Conservation (phyloP, 1,284 basidiomycete species). For the Salmacisia buchloeana region DNA sequence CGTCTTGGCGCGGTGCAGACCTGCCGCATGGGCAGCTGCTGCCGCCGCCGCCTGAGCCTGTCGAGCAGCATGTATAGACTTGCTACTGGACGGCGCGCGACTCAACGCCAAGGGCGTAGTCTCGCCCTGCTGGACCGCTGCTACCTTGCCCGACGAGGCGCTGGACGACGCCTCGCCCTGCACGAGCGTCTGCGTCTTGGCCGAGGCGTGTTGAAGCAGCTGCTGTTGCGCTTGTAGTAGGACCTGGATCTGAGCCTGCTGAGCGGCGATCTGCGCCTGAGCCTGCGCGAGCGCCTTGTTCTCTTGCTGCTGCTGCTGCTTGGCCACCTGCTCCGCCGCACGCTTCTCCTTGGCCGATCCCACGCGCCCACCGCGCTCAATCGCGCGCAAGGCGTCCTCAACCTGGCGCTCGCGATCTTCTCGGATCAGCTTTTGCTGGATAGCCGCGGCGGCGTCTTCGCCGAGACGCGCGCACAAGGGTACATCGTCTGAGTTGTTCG, state of each 20-base stretch:
- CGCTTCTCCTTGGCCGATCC: background rate
- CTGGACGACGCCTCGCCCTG: slow-evolving; percentile 23
- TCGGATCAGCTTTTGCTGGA: background rate
- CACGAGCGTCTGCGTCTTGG: slow-evolving; percentile 8
- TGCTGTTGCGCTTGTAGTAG: slow-evolving; percentile 14
- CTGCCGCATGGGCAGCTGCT: slow-evolving; percentile 22
- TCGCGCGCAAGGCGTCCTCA: background rate
- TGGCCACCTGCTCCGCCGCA: background rate
- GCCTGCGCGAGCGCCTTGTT: background rate
- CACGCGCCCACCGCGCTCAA: background rate
- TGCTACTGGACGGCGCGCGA: slow-evolving; percentile 21
- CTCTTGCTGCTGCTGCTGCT: background rate
- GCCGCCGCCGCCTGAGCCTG: slow-evolving; percentile 27
- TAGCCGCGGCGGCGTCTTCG: background rate
- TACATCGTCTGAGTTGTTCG: background rate
- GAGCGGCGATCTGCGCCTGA: background rate
- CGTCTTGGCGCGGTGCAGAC: slow-evolving; percentile 20
- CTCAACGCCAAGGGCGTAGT: slow-evolving; percentile 27
- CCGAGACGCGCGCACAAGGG: background rate
- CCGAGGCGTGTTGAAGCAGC: slow-evolving; percentile 14
- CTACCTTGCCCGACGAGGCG: slow-evolving; percentile 20
- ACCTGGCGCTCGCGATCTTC: background rate
- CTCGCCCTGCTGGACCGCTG: too few species aligned
- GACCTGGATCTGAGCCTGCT: slow-evolving; percentile 11
- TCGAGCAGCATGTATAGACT: slow-evolving; percentile 17